Base-by-base conservation (phyloP, 345 rosid genomes). In the Hypericum androsaemum region DNA sequence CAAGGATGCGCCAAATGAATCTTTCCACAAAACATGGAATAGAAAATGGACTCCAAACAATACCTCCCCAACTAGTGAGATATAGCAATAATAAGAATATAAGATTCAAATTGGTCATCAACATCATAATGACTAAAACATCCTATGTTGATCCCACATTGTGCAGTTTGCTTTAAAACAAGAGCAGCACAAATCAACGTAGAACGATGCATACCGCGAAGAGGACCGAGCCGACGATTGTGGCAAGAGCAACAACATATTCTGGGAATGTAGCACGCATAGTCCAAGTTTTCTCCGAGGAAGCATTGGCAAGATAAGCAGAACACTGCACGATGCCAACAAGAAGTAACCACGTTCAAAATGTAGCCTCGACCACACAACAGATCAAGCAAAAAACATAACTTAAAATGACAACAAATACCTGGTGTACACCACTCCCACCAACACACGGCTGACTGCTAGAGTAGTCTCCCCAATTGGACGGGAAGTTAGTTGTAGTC, bases 171-270 rank as follows among this genome's bases (percentile, higher is more conserved):
- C 50, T 11, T 17, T 44, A 22, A 52, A 42, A 5, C 10, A 28
- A 39, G 51, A 38, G 47, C 9, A 12, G 12, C 15, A 62, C 39
- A 37, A 37, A 55, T 45, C 42, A 58, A 15, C 64, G 49, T 46
- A 44, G 36, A 51, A 65, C 44, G 43, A 14, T 32, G 32, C 73
- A 59, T 81, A 87, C 96, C 77, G 95, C 58, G 70, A 90, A 90
- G 65, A 90, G 98, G 39, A 90, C 96, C 40, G 98, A 90, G 54
- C 98, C 98, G 60, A 82, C 96, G 53, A 90, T 78, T 17, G 98
- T 90, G 50, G 96, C 88, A 51, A 90, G 92, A 73, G 98, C 98
- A 70, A 90, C 98, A 61, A 90, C 86, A 68, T 90, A 90, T 87
- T 90, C 96, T 46, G 96, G 98, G 58, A 90, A 87, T 15, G 98